These are phyloP conservation scores for Boletus rubroflammeus DNA, from an alignment of 768 basidiomycete genomes.

Conservation along the genomic window DNA sequence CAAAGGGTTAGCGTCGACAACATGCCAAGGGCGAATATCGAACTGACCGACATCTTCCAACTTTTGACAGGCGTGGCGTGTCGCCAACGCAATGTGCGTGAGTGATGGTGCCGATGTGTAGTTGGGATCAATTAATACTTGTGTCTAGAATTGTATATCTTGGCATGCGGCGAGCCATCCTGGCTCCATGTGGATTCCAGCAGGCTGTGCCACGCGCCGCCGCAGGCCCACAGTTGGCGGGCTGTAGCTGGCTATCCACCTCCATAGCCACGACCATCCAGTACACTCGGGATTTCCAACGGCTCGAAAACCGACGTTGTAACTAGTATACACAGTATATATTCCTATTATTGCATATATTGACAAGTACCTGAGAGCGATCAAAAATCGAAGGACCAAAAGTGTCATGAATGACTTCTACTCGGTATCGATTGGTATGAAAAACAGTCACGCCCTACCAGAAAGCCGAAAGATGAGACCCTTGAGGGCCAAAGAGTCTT, in stretches of 20 bases:
- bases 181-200: slow-evolving; percentile 15
- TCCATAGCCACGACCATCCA: neutral
- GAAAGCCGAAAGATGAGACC: slow-evolving; percentile 16
- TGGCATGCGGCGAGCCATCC: neutral
- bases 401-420: neutral
- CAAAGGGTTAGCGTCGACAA: neutral
- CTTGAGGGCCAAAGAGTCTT: slow-evolving; percentile 20
- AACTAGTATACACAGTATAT: neutral
- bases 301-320: neutral
- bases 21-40: neutral
- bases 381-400: neutral
- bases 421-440: neutral
- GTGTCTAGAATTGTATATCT: neutral
- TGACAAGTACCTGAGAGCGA: neutral
- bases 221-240: neutral
- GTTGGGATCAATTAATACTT: neutral
- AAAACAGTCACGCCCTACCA: neutral
- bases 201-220: slow-evolving; percentile 11
- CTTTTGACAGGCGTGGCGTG: neutral
- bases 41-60: slow-evolving; percentile 19
- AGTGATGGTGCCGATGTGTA: neutral
- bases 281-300: neutral
- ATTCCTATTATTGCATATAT: neutral
- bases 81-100: neutral
- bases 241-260: neutral